Evolutionary conservation across 2,329 filamentous ascomycete genomes (phyloP), one percentile per base, ranked within the genome.

Genomic region (Thielaviopsis ethacetica): DNA sequence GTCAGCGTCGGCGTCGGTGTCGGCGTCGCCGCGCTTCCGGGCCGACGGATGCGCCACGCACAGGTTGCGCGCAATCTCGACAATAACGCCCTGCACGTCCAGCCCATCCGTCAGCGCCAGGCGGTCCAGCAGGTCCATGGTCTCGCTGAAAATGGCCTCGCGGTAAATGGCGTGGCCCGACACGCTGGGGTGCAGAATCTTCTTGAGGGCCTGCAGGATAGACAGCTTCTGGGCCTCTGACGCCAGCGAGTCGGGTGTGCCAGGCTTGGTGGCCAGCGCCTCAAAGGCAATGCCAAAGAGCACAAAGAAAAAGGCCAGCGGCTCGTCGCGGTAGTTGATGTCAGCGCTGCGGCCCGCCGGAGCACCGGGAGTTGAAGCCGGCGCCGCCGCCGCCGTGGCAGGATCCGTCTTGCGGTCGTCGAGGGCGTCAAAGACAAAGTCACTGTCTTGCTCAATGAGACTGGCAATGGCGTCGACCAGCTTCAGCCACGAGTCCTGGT

Each of bases 281-380:
- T 98, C 94, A 65, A 98, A 97, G 0, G 91, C 90, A 60, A 98
- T 84, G 12, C 93, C 93, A 65, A 97, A 98, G 0, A 98, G 79
- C 15, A 98, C 91, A 66, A 98, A 98, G 75, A 98, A 98, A 76
- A 98, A 98, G 0, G 93, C 93, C 1, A 97, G 89, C 0, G 93
- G 93, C 68, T 98, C 93, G 67, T 97, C 91, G 54, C 93, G 87
- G 69, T 98, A 98, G 70, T 97, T 97, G 73, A 98, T 97, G 64
- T 91, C 88, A 54, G 84, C 78, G 19, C 60, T 53, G 19, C 59
- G 59, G 7, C 17, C 22, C 13, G 49, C 41, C 15, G 30, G n/a
- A n/a, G 34, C 38, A 5, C 34, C 54, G 17, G n/a, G 19, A n/a
- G 12, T 22, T 6, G 30, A 13, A 10, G 47, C 54, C 15, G 54